phyloP scores from a whole-genome alignment of 352 stramenopile species.

The Phytophthora palmivora region DNA sequence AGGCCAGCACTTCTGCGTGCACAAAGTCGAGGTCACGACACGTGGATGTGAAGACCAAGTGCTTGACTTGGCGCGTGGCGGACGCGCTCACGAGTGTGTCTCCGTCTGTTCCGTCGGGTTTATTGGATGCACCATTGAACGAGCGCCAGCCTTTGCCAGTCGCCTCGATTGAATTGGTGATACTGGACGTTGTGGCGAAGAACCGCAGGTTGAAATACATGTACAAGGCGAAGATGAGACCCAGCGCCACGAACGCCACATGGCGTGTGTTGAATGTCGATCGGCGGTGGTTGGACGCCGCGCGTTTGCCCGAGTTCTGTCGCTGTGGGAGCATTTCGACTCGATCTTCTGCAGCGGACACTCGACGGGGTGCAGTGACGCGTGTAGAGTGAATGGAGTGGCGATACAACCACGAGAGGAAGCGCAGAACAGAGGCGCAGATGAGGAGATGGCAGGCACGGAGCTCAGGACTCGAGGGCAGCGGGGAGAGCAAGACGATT shows the following conservation, averaged over 20 bases:
- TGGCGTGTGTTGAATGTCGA: slow-evolving; percentile 30
- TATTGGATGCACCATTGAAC: slow-evolving; percentile 19
- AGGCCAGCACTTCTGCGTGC: slow-evolving; percentile 73
- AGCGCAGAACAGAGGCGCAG: slow-evolving; percentile 4
- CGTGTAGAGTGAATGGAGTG: background rate
- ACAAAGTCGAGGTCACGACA: slow-evolving; percentile 72
- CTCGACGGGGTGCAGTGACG: slow-evolving; percentile 1
- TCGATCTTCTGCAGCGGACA: slow-evolving; percentile 11
- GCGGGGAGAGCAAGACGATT: background rate
- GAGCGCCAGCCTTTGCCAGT: slow-evolving; percentile 27
- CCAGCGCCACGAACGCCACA: slow-evolving; percentile 39
- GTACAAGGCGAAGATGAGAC: slow-evolving; percentile 54
- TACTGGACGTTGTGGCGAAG: slow-evolving; percentile 45
- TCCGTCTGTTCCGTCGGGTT: slow-evolving; percentile 14
- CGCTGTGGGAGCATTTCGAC: slow-evolving; percentile 61
- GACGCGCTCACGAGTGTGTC: slow-evolving; percentile 37
- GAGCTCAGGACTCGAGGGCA: background rate
- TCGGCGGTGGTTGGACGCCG: slow-evolving; percentile 36
- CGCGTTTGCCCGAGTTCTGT: slow-evolving; percentile 49
- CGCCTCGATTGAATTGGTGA: slow-evolving; percentile 38
- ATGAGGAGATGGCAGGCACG: background rate
- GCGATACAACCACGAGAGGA: slow-evolving; percentile 1
- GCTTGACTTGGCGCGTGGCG: slow-evolving; percentile 61
- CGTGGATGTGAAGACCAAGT: slow-evolving; percentile 81
- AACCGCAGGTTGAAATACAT: slow-evolving; percentile 78